phyloP scores from a whole-genome alignment of 2,329 filamentous ascomycete genomes.

The Trichoderma sp. region DNA sequence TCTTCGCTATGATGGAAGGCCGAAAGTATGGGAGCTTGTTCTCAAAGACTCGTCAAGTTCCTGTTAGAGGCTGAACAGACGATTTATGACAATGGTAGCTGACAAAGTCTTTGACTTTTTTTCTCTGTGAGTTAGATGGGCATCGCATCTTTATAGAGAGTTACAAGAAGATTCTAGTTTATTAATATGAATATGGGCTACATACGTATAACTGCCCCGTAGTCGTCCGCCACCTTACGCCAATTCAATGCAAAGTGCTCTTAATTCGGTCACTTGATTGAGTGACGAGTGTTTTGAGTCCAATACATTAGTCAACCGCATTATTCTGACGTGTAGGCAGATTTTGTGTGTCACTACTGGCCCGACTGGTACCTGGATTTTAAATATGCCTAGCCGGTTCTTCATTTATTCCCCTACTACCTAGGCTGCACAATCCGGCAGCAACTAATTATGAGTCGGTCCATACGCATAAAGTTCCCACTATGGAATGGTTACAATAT shows the following conservation, averaged over 20 bases:
- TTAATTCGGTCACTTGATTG: neutral
- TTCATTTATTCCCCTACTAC: neutral
- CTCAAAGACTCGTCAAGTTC: neutral
- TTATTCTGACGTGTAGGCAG: neutral
- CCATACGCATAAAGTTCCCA: neutral
- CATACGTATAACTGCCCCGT: neutral
- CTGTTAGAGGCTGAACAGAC: neutral
- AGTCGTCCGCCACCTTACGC: neutral
- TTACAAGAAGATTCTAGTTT: neutral
- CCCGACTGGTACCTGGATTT: neutral
- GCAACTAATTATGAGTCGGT: neutral
- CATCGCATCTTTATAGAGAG: neutral
- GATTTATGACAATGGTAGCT: neutral
- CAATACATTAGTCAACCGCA: neutral
- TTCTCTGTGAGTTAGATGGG: neutral
- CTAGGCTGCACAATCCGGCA: neutral
- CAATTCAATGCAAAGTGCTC: neutral
- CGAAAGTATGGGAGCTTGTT: neutral
- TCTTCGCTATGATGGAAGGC: neutral
- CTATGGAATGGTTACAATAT: neutral
- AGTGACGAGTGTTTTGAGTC: neutral
- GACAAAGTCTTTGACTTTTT: neutral
- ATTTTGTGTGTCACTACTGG: neutral
- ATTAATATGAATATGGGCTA: neutral
- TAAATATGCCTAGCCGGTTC: neutral